Base-by-base conservation (phyloP, 2,329 filamentous ascomycete genomes). In the Trichoderma harzianum region DNA sequence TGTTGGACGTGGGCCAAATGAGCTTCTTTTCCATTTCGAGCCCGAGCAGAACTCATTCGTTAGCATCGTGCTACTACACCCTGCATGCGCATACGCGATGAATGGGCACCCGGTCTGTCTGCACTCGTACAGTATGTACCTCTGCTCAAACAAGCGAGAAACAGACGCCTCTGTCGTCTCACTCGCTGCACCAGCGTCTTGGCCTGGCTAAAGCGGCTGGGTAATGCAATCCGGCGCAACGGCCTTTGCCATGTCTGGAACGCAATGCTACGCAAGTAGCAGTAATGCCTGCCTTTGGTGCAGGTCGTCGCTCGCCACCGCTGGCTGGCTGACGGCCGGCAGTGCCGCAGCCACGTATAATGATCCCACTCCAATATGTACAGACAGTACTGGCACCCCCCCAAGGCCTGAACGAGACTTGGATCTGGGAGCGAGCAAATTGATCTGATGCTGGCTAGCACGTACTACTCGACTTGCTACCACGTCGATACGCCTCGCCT, bases 281-380 rank as follows among this genome's bases (percentile, higher is more conserved):
- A 68, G 36, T 36, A 47, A 36, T 30, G 55, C 65, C 51, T 57
- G n/a, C 36, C 26, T 36, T 51, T 34, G 67, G 57, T 26, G 65
- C 39, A 32, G 18, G 43, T 51, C 57, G 34, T 69, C 39, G 57
- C 43, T 69, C 39, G 66, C 66, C 57, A 69, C 66, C 51, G 47
- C 32, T 60, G 57, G 28, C 60, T 64, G 69, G 47, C 68, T 70
- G 69, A 71, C 69, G 28, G 47, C 69, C 69, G 69, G 51, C 51
- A 71, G 34, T 58, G 69, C 69, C 69, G 69, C 61, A 66, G 53
- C 61, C 16, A 18, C 21, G 69, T 28, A 64, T 16, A 51, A 60
- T 28, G 39, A 63, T 32, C 63, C 63, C 63, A 32, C 66, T 47
- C 55, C 34, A 32, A 14, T 39, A 53, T 21, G n/a, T 21, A 32